A percentile compares a stretch with the other conserved stretches of the same genome.
Conservation (phyloP, 805 yeast genomes). For the Barnettozyma populi region DNA sequence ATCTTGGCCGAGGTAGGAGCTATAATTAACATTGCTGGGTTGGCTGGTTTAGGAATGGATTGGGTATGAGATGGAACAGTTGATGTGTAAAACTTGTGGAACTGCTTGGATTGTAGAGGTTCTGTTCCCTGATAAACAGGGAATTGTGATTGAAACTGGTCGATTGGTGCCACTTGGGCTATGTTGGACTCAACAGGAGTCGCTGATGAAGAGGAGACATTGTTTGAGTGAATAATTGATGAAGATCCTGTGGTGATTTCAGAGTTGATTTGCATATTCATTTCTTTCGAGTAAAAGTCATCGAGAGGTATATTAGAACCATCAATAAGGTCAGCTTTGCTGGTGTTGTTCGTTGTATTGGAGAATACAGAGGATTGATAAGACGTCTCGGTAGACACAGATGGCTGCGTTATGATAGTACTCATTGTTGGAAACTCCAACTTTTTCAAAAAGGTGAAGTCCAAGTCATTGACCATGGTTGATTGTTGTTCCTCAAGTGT, state of each 20-base stretch:
- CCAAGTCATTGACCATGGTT: constrained; percentile 1
- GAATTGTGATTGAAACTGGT: constrained; percentile 6
- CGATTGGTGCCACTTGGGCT: neutral
- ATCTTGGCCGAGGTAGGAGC: constrained; percentile 1
- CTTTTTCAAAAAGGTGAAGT: constrained; percentile 11
- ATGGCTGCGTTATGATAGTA: neutral
- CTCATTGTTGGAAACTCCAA: constrained; percentile 10
- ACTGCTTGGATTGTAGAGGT: constrained; percentile 10
- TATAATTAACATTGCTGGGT: neutral
- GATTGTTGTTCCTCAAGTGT: neutral
- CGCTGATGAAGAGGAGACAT: neutral
- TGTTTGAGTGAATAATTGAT: neutral
- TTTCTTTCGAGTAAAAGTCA: constrained; percentile 19
- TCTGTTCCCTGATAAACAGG: neutral
- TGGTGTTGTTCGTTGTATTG: constrained; percentile 8
- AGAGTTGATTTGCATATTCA: constrained; percentile 14
- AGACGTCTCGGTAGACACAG: constrained; percentile 8
- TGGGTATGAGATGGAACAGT: neutral
- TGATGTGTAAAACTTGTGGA: constrained; percentile 21
- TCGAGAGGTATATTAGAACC: constrained; percentile 1
- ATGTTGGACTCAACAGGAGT: neutral
- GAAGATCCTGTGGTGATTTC: constrained; percentile 10
- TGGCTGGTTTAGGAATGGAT: neutral
- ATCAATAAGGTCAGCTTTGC: neutral
- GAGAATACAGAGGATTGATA: constrained; percentile 19